Evolutionary conservation across 768 basidiomycete species (phyloP).

Genomic region (Cyathus striatus): DNA sequence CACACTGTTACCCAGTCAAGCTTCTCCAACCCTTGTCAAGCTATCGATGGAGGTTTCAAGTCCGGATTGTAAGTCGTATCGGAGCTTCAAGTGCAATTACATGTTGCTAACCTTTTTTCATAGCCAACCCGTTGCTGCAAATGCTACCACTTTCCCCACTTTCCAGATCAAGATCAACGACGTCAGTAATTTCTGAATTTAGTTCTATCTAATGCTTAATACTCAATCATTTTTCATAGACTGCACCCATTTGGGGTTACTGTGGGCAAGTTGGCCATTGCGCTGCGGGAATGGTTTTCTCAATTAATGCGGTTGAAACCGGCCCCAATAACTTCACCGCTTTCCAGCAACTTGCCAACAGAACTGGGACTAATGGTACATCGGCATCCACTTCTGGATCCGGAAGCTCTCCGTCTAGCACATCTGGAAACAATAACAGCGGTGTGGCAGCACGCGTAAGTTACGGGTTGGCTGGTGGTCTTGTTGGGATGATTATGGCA

Average conservation of each 20-base stretch:
- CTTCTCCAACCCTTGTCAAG: constrained; percentile 30
- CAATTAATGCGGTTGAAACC: constrained; percentile 49
- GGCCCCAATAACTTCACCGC: constrained; percentile 48
- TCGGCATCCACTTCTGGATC: constrained; percentile 1
- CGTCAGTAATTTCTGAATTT: constrained; percentile 12
- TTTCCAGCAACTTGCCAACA: constrained; percentile 29
- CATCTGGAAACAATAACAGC: not conserved
- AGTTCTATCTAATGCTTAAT: not conserved
- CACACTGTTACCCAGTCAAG: constrained; percentile 41
- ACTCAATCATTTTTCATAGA: constrained; percentile 15
- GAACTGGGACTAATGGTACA: constrained; percentile 2
- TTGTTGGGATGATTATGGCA: not conserved
- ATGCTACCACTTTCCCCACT: constrained; percentile 36
- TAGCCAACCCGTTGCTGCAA: constrained; percentile 37
- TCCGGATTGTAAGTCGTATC: constrained; percentile 38
- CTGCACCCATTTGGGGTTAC: constrained; percentile 54
- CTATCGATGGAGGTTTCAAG: constrained; percentile 26
- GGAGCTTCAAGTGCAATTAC: not conserved
- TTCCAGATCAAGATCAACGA: constrained; percentile 47
- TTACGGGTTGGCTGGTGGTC: not conserved
- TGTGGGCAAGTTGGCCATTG: constrained; percentile 53
- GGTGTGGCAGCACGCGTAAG: not conserved
- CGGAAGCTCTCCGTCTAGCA: not conserved
- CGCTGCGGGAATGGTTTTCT: constrained; percentile 57
- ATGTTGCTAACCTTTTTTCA: not conserved